Percentiles rank a stretch among this genome's conserved stretches.
Conservation (phyloP, 345 rosid genomes). For the Dipteronia dyeriana region DNA sequence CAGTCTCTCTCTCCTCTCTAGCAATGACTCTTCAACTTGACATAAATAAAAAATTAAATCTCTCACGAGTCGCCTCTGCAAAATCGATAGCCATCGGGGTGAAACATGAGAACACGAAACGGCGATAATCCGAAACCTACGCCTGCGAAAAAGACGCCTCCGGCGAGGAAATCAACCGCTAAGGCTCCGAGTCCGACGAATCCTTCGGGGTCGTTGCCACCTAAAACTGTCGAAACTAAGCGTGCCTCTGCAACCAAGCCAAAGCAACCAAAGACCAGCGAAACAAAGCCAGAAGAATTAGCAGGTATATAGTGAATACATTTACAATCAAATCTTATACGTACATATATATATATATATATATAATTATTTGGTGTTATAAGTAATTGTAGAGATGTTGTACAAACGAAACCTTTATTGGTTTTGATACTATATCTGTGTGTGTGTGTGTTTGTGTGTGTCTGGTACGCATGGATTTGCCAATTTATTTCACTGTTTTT, state of each 20-base stretch:
- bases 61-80: background rate
- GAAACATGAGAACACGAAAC: constrained; percentile 42
- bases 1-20: background rate
- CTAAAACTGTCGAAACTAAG: constrained; percentile 23
- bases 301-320: constrained; percentile 27
- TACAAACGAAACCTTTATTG: background rate
- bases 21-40: background rate
- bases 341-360: background rate
- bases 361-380: background rate
- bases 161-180: constrained; percentile 34
- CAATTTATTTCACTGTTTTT: background rate
- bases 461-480: background rate
- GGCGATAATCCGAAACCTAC: constrained; percentile 25
- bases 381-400: background rate
- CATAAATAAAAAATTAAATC: background rate
- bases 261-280: constrained; percentile 22
- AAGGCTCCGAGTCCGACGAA: constrained; percentile 13
- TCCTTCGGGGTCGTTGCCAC: constrained; percentile 15
- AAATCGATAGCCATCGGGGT: background rate
- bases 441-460: background rate
- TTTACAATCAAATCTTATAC: background rate
- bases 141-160: constrained; percentile 35
- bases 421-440: background rate
- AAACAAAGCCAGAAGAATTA: constrained; percentile 24
- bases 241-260: constrained; percentile 31